Percentiles rank a stretch among this genome's conserved stretches.
Conservation (phyloP, 2,329 filamentous ascomycete species). For the Ceratocystis variospora region DNA sequence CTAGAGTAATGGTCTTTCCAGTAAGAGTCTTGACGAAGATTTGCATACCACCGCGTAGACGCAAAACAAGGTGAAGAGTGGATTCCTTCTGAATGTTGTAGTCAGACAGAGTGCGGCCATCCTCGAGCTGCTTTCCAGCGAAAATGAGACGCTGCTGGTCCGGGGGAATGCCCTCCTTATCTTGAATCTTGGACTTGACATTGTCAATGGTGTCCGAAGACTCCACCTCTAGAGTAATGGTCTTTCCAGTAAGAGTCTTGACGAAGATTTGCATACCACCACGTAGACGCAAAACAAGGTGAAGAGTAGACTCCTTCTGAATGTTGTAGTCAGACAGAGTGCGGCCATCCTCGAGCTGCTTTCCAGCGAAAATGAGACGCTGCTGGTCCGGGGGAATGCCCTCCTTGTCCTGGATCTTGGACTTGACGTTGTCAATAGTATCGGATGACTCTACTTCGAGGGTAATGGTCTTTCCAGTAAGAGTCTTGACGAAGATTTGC, state of each 20-base stretch:
- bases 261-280: constrained; percentile 64
- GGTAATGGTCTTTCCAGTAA: constrained; percentile 89
- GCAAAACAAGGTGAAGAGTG: constrained; percentile 61
- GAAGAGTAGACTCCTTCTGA: constrained; percentile 54
- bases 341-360: constrained; percentile 84
- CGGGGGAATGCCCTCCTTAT: constrained; percentile 85
- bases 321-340: constrained; percentile 95
- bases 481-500: constrained; percentile 65
- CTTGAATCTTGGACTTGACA: constrained; percentile 85
- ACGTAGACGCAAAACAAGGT: constrained; percentile 63
- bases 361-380: constrained; percentile 83
- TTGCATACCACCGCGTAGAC: constrained; percentile 63
- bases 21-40: constrained; percentile 72
- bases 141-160: constrained; percentile 93
- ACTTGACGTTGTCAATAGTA: constrained; percentile 89
- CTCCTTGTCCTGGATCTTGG: constrained; percentile 86
- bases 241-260: constrained; percentile 83
- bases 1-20: constrained; percentile 87
- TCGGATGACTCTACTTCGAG: constrained; percentile 79
- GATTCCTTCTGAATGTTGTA: constrained; percentile 77
- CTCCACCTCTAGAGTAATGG: constrained; percentile 84
- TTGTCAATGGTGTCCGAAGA: constrained; percentile 87
- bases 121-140: constrained; percentile 84
- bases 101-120: constrained; percentile 78
- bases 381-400: constrained; percentile 92